Evolutionary conservation across 2,329 filamentous ascomycete genomes (phyloP), one percentile per base, ranked within the genome.

Genomic region (Ilyonectria destructans): DNA sequence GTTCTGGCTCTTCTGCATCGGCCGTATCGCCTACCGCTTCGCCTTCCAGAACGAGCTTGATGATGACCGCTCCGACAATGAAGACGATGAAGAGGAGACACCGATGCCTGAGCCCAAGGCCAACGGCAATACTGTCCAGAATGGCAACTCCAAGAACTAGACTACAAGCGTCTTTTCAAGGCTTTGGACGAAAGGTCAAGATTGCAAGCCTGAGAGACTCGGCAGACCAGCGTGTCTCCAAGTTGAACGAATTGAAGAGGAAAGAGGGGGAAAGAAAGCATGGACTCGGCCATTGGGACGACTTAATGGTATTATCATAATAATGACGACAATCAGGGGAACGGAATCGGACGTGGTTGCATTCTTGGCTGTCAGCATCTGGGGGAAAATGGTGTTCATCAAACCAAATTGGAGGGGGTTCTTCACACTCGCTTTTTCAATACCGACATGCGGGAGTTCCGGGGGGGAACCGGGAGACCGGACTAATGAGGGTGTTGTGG

Each of bases 1-100:
- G 10, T 94, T 95, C 82, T 96, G 93, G 93, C 88, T 95, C 66
- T 93, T 91, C 81, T 90, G 92, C 80, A 94, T 96, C 75, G 79
- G 92, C 67, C 87, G 92, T 71, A 94, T 95, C 71, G 91, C 91
- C 54, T 93, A 91, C 75, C 87, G 92, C 67, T 92, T 93, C 73
- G 83, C 92, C 19, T 85, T 88, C 48, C 87, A 87, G 74, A 87
- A 88, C 59, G 85, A 86, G 21, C 87, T 87, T 37, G 88, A 90
- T 58, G 93, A 95, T 77, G 93, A 94, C 69, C 87, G 93, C 69
- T 94, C 91, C 68, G 92, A 93, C 56, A 84, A 81, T 21, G 89
- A 92, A 74, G 91, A 92, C 54, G 90, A 91, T 35, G 88, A 89
- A 7, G 89, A 90, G 29, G 85, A 81, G 56, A 79, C 80, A 40